A percentile compares a stretch with the other conserved stretches of the same genome.
These are phyloP conservation scores for Amborella trichopoda DNA, from an alignment of 164 flowering plant species.

Conservation along the genomic window DNA sequence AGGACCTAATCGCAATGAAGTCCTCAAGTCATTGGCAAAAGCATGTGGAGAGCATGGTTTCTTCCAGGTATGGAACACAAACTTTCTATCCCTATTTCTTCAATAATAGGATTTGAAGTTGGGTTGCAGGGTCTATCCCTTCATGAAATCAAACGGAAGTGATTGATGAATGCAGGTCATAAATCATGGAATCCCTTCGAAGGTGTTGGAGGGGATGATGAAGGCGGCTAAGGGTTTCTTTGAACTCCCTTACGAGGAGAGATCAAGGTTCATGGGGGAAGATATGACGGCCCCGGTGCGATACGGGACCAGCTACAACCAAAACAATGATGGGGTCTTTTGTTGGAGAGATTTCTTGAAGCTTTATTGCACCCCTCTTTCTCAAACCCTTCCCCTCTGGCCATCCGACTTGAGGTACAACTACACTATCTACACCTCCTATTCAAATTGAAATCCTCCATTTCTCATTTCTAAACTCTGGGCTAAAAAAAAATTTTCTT, in stretches of 20 bases:
- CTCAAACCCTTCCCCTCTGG: slow-evolving; percentile 49
- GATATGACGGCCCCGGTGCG: slow-evolving; percentile 59
- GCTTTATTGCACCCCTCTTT: slow-evolving; percentile 34
- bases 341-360: slow-evolving; percentile 94
- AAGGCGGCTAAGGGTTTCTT: slow-evolving; percentile 51
- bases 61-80: slow-evolving; percentile 45
- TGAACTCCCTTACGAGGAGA: slow-evolving; percentile 61
- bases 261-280: slow-evolving; percentile 53
- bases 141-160: background rate
- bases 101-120: background rate
- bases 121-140: too few relatives aligned
- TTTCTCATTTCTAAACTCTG: too few relatives aligned
- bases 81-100: background rate
- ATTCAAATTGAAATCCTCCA: too few relatives aligned
- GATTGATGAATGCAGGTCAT: slow-evolving; percentile 37
- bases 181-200: slow-evolving; percentile 53
- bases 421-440: too few relatives aligned
- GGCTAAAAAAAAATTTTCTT: too few relatives aligned
- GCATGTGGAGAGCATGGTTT: slow-evolving; percentile 74
- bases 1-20: slow-evolving; percentile 36
- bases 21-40: slow-evolving; percentile 40
- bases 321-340: slow-evolving; percentile 65
- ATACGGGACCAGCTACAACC: slow-evolving; percentile 86
- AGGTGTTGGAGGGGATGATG: slow-evolving; percentile 28
- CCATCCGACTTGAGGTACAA: slow-evolving; percentile 78